Base-by-base conservation (phyloP, 2,329 filamentous ascomycete species). In the Penicillium psychrosexuale region DNA sequence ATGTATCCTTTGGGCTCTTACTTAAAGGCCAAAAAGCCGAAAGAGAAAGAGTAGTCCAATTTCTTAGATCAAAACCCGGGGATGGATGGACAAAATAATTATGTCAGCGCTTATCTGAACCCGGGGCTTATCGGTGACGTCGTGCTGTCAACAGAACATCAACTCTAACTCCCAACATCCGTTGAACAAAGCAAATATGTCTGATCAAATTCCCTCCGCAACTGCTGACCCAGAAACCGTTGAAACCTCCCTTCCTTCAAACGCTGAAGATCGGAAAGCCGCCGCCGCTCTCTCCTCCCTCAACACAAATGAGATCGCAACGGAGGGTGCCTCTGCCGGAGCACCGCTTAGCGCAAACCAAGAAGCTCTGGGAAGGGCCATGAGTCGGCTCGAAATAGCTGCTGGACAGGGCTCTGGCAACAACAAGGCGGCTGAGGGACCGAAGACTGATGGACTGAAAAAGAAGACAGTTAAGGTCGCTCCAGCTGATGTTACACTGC, bases 191-290 rank as follows among this genome's bases (percentile, higher is more conserved):
- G 38, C 28, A 44, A 50, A 19, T 30, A 78, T 78, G 76, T 74
- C 76, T 22, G 75, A 79, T 59, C 66, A 74, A 9, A 71, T 77
- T 47, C 71, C 75, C 27, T 71, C 77, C 22, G 71, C 72, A 30
- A 66, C 69, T 33, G 63, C 70, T 31, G 72, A 71, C 43, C 67
- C 67, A 33, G 68, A 72, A 28, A 62, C 71, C 19, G 57, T 59
- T 31, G 67, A 72, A 31, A 68, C 70, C 36, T 49, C 64, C 8
- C 66, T 72, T 42, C 75, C 77, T 39, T 67, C 71, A 34, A 77
- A 75, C 58, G 76, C 77, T 30, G 78, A 80, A 69, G 78, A 79
- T 65, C 78, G 78, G 63, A 79, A 78, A 66, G 77, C 78, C 11
- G 78, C 77, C 17, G 78, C 76, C 13, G 78, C 78, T 8, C 76